Percentiles rank a stretch among this genome's conserved stretches.
phyloP scores from a whole-genome alignment of 2,329 filamentous ascomycete species.

The Hymenoscyphus albidus region DNA sequence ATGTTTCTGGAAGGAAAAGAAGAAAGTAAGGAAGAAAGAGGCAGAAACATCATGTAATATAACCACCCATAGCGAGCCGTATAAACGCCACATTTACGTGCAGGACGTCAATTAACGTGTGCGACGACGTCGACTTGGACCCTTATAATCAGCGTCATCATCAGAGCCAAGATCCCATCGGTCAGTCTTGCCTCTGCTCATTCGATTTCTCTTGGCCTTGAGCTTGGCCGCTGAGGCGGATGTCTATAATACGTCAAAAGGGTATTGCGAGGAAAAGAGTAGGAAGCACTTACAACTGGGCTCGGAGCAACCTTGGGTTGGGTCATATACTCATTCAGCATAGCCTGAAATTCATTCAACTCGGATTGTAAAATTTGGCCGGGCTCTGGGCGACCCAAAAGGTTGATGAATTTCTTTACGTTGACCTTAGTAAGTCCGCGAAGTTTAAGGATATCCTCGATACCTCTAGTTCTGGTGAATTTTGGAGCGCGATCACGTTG shows the following conservation, averaged over 20 bases:
- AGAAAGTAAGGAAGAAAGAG: too few species aligned
- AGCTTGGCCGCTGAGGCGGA: neutral
- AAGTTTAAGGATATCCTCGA: constrained; percentile 18
- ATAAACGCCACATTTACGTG: too few species aligned
- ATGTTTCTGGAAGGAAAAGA: too few species aligned
- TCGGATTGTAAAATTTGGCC: constrained; percentile 3
- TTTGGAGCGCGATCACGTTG: constrained; percentile 11
- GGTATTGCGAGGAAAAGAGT: neutral
- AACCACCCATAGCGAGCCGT: too few species aligned
- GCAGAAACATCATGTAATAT: too few species aligned
- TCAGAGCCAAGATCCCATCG: neutral
- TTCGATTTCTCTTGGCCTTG: neutral
- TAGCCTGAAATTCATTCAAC: constrained; percentile 10
- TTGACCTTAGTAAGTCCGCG: constrained; percentile 21
- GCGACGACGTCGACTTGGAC: neutral
- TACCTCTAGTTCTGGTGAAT: constrained; percentile 19
- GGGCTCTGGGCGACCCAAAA: neutral
- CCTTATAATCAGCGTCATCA: neutral
- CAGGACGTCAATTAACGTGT: too few species aligned
- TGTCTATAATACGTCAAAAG: neutral
- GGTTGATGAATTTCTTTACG: neutral
- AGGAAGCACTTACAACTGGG: neutral
- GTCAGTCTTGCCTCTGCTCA: neutral
- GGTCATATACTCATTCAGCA: constrained; percentile 15
- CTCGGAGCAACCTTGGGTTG: neutral